Evolutionary conservation across 768 basidiomycete species (phyloP).

Genomic region (Cystofilobasidium macerans): DNA sequence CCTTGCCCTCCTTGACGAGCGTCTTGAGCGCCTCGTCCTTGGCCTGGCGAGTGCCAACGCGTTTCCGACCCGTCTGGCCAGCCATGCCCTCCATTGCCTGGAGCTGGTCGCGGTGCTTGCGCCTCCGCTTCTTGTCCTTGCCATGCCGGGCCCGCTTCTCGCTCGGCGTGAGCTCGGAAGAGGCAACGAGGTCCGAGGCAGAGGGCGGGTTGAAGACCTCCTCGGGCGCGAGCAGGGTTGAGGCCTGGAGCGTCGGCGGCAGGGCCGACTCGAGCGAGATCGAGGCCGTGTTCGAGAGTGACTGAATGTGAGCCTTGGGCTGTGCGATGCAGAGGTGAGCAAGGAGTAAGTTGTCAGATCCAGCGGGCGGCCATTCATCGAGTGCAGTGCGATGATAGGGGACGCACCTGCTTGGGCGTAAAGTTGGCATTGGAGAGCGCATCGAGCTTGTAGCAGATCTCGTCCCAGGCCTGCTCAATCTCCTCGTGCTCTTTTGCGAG

Average conservation of each 20-base stretch:
- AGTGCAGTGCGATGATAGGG: slow-evolving; percentile 2
- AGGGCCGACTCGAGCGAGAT: slow-evolving; percentile 80
- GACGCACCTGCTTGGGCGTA: slow-evolving; percentile 75
- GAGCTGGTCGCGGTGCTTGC: slow-evolving; percentile 58
- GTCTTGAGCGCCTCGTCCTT: slow-evolving; percentile 73
- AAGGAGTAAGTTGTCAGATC: slow-evolving; percentile 5
- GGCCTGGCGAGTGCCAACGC: slow-evolving; percentile 53
- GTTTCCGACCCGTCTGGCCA: slow-evolving; percentile 8
- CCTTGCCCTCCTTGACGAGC: slow-evolving; percentile 63
- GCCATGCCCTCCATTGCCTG: slow-evolving; percentile 36
- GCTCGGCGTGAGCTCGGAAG: slow-evolving; percentile 69
- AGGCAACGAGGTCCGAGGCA: slow-evolving; percentile 49
- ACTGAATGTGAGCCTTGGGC: slow-evolving; percentile 82
- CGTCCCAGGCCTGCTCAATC: slow-evolving; percentile 71
- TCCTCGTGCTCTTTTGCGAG: slow-evolving; percentile 79
- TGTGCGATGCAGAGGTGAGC: slow-evolving; percentile 36
- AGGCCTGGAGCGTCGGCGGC: slow-evolving; percentile 62
- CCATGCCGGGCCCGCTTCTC: slow-evolving; percentile 61
- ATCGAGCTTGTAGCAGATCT: slow-evolving; percentile 76
- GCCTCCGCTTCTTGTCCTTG: slow-evolving; percentile 42
- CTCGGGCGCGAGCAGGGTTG: slow-evolving; percentile 82
- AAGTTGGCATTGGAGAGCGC: slow-evolving; percentile 91
- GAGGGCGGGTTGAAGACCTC: slow-evolving; percentile 57
- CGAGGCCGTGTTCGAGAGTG: slow-evolving; percentile 68
- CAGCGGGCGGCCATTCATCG: not conserved